Evolutionary conservation across 176 grass and related monocot species (phyloP), one percentile per base, ranked within the genome.

Genomic region (Panicum miliaceum): DNA sequence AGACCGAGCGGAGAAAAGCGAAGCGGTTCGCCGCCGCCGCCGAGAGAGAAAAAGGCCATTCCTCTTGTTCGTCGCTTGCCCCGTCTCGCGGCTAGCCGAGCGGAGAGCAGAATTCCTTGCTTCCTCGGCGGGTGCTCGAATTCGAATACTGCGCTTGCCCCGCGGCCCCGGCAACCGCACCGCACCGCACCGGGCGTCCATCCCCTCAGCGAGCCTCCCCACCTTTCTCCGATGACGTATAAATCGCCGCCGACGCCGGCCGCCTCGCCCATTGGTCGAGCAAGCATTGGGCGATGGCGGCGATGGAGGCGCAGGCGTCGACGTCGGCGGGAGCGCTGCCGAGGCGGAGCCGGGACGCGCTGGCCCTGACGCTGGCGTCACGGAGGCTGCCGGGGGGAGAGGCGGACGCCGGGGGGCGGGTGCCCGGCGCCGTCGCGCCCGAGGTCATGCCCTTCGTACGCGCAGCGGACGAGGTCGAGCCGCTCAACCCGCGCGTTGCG

Each of bases 401-500:
- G 25, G 78, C 78, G 45, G 83, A 77, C 13, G 25, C 78, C 15
- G 83, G 83, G 34, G 72, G 82, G 78, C 83, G 35, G 71, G 88
- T 90, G 45, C 88, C 88, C 53, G 83, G 34, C 20, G 53, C 83
- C 78, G 45, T 90, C 43, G 88, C 88, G 14, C 88, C 83, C 46
- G 78, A 64, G 54, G 83, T 90, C 71, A 82, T 82, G 88, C 88
- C 88, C 66, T 90, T 90, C 78, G 14, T 90, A 54, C 78, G 88
- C 83, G 88, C 88, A 56, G 88, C 88, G 35, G 88, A 90, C 72
- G 83, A 77, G 71, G 36, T 86, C 63, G 83, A 90, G 88, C 83
- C 19, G 53, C 12, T 25, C 64, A 90, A 78, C 83, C 64, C 78
- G 43, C 83, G 83, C 45, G 83, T 90, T 22, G 83, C 88, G 5